Percentiles rank a stretch among this genome's conserved stretches.
Evolutionary conservation across 345 rosid genomes (phyloP).

Genomic region (Raphanus sativus): DNA sequence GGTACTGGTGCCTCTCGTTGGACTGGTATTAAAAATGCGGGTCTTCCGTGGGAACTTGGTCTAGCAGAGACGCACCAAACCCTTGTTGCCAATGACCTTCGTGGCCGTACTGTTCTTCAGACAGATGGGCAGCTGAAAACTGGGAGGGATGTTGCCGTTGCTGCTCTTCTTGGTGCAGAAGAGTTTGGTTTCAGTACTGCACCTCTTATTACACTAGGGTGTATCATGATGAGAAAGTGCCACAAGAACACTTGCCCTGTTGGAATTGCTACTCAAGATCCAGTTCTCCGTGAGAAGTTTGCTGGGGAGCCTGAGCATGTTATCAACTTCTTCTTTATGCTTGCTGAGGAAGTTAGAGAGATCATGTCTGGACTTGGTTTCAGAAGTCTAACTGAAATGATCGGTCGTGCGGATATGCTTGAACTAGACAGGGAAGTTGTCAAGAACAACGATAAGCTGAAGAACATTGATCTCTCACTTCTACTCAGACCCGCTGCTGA

Average conservation of each 20-base stretch:
- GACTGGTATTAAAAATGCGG: slow-evolving; percentile 99
- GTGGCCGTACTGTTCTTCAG: slow-evolving; percentile 97
- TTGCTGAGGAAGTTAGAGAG: slow-evolving; percentile 97
- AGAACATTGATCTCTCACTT: slow-evolving; percentile 83
- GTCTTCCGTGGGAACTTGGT: slow-evolving; percentile 99
- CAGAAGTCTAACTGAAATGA: slow-evolving; percentile 78
- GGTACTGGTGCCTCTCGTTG: slow-evolving; percentile 99
- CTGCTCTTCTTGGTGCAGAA: slow-evolving; percentile 99
- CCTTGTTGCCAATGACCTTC: slow-evolving; percentile 96
- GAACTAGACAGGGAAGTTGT: slow-evolving; percentile 89
- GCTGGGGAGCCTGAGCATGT: slow-evolving; percentile 99
- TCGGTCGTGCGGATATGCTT: slow-evolving; percentile 99
- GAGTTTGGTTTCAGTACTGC: slow-evolving; percentile 99
- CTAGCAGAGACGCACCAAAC: slow-evolving; percentile 99
- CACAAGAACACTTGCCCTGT: slow-evolving; percentile 99
- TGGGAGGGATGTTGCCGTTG: slow-evolving; percentile 96
- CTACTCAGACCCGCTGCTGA: slow-evolving; percentile 93
- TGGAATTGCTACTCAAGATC: slow-evolving; percentile 99
- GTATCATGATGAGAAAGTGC: slow-evolving; percentile 99
- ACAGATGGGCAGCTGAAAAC: slow-evolving; percentile 99
- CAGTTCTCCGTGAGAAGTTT: slow-evolving; percentile 94
- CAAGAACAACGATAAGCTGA: slow-evolving; percentile 74
- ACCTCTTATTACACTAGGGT: slow-evolving; percentile 96
- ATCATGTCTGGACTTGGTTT: slow-evolving; percentile 95
- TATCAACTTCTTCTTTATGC: slow-evolving; percentile 95